Evolutionary conservation across 257 asterid species (phyloP), one percentile per base, ranked within the genome.

Genomic region (Nyctanthes arbortristis): DNA sequence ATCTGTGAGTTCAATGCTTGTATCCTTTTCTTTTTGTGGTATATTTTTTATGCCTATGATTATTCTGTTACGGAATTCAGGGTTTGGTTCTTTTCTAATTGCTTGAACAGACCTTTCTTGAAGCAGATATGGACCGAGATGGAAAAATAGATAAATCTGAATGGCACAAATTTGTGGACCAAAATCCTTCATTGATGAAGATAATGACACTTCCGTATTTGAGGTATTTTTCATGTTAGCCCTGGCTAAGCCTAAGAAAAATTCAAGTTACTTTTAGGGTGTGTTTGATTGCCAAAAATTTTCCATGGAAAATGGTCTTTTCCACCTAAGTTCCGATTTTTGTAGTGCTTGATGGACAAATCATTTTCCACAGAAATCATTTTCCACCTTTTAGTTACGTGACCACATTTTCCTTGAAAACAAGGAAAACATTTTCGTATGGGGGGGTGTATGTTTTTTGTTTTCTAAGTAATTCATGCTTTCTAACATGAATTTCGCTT

Each of bases 141-240:
- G 97, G 93, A 2, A 94, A 86, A 80, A 94, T 94, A 33, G 95
- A 91, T 79, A 91, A 82, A 66, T 75, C 93, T 1, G 97, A 94
- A 76, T 94, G 97, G 99, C 92, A 82, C 60, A 77, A 77, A 56
- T 94, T 91, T 74, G 99, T 91, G 55, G 12, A 84, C 30, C 83
- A 68, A 73, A 94, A 94, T 65, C 99, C 99, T 47, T 91, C 97
- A 22, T 73, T 94, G 76, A 62, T 94, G 78, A 94, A 91, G 85
- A 91, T 91, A 66, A 94, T 94, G 99, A 94, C 99, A 22, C 95
- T 94, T 66, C 93, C 89, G 33, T 91, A 94, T 81, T 73, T 91
- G 77, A 94, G 96, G 97, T 90, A 79, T n/a, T 43, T 22, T 43
- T 43, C 20, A 43, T 43, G 52, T 43, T 4, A 14, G 1, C 20